Base-by-base conservation (phyloP, 164 flowering plant species). In the Magnolia changhungtana region DNA sequence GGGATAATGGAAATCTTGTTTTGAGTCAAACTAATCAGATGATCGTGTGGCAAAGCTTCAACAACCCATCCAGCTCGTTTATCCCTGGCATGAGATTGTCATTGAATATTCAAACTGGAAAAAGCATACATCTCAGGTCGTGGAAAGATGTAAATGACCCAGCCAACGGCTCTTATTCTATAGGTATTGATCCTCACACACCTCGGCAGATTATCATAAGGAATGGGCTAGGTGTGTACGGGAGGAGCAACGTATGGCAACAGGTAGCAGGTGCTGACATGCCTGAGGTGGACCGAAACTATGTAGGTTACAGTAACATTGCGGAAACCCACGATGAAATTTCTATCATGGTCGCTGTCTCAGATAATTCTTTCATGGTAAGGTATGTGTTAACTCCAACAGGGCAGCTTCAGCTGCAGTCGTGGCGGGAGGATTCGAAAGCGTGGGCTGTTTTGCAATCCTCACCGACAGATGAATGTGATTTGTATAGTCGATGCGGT, bases 171-270 rank as follows among this genome's bases (percentile, higher is more conserved):
- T 66, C 67, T 1, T 79, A 65, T 51, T 21, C 37, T 14, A 52
- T 59, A 20, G 10, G 63, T 3, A 1, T 89, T 10, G 86, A 85
- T 14, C 76, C n/a, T 8, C 24, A 61, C 11, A 85, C 83, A 13
- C 66, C 67, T 8, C 86, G 86, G 14, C 75, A 86, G 55, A 5
- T 71, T 4, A 19, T 78, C 49, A 8, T 85, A 0, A 21, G n/a
- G 45, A 63, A 51, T 2, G 82, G 82, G 11, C 29, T 74, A 6
- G 16, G 0, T 1, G 63, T 50, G 10, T 3, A 5, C 50, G 83
- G 20, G 23, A 50, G 89, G 3, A 14, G 81, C 0, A 92, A 92
- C 11, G 77, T 83, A 4, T 90, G 91, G 95, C 84, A 88, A 71
- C 93, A 89, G 1, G 0, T 78, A 8, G 45, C 69, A 16, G 88